Evolutionary conservation across 2,329 filamentous ascomycete genomes (phyloP).

Genomic region (Stagonosporopsis rhizophila): DNA sequence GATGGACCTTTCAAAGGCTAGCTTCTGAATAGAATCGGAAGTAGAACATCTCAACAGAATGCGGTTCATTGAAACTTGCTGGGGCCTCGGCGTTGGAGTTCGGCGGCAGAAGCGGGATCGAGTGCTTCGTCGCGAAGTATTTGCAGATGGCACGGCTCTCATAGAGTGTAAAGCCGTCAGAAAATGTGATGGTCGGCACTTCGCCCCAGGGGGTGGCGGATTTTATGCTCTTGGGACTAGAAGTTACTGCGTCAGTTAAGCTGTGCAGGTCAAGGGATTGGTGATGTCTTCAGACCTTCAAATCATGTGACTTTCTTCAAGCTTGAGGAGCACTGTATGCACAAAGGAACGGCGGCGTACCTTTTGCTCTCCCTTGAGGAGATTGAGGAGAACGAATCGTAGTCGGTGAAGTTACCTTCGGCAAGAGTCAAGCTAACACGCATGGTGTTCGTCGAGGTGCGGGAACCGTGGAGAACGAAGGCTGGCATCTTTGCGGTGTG

Average conservation of each 20-base stretch:
- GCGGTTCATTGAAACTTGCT: conserved; percentile 56
- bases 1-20: conserved; percentile 56
- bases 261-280: conserved; percentile 6
- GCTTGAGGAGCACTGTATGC: conserved; percentile 7
- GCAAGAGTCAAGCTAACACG: conserved; percentile 32
- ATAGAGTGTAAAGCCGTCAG: conserved; percentile 52
- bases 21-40: conserved; percentile 55
- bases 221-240: conserved; percentile 27
- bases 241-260: not conserved
- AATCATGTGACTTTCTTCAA: conserved; percentile 7
- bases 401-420: conserved; percentile 32
- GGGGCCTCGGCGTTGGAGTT: conserved; percentile 50
- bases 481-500: conserved; percentile 30
- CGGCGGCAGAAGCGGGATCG: conserved; percentile 53
- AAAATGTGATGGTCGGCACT: conserved; percentile 42
- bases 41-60: conserved; percentile 51
- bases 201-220: conserved; percentile 31
- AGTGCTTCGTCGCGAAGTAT: conserved; percentile 56
- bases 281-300: not conserved
- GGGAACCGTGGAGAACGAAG: conserved; percentile 27
- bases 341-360: not conserved
- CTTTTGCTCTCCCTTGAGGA: conserved; percentile 11
- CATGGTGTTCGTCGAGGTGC: conserved; percentile 26
- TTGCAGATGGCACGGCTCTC: conserved; percentile 57
- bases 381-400: conserved; percentile 30